Evolutionary conservation across 257 asterid genomes (phyloP), one percentile per base, ranked within the genome.

Genomic region (Osmanthus fragrans): DNA sequence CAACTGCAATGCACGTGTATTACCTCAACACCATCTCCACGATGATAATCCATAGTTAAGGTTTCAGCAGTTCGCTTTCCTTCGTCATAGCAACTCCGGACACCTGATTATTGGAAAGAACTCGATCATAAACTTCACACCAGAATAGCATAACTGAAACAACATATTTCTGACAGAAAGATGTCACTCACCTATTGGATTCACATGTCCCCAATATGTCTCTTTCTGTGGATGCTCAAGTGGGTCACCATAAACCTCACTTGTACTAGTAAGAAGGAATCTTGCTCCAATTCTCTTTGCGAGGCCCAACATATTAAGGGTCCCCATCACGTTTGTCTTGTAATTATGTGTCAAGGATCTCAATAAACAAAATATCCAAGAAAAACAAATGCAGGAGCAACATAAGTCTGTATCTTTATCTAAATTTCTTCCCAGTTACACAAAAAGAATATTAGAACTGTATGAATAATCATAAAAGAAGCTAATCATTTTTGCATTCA

Each of bases 251-350:
- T 81, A 81, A 42, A 81, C 84, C 79, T 56, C 84, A 13, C 81
- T 76, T 33, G 84, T 81, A 65, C 81, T 76, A 9, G 84, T 81
- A 47, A 81, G 73, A 73, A 81, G 70, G 58, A 81, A 76, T 29
- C 81, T 72, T 33, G 84, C 84, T 19, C 84, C 84, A 27, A 80
- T 66, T 63, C 84, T 75, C 80, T 80, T 80, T 25, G 84, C 84
- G 19, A 80, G 80, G 15, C 84, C 84, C 77, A 80, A 64, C 81
- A 81, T 71, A 45, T 75, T 80, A 73, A 80, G 73, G 3, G 84
- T 80, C 18, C 84, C 84, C 98, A 94, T 94, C 87, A 94, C 98
- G 89, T 94, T 94, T 67, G 98, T 94, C 92, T 94, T 94, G 89
- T 80, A 76, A 75, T 40, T 49, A 70, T 16, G 34, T 40, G 69